These are phyloP conservation scores for Fraxinus latifolia DNA, from an alignment of 305 asterid genomes.

Conservation along the genomic window DNA sequence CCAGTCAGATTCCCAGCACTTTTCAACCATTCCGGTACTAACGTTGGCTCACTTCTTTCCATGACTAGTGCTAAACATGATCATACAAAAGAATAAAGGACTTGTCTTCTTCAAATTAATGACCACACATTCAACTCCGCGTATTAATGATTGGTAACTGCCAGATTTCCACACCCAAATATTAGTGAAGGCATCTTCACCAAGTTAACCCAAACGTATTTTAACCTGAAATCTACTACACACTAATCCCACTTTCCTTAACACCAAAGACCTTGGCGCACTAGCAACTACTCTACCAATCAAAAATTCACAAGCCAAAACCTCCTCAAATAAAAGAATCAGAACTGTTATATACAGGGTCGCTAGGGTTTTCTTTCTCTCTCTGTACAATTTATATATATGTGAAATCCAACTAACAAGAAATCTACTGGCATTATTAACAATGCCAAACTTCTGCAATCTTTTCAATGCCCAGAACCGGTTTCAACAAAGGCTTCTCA, in stretches of 20 bases:
- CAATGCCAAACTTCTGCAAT: background rate
- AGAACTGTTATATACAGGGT: background rate
- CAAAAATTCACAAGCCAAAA: background rate
- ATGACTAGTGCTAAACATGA: conserved; percentile 31
- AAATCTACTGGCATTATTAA: background rate
- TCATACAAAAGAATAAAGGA: conserved; percentile 13
- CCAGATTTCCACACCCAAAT: background rate
- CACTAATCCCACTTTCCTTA: background rate
- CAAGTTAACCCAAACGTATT: background rate
- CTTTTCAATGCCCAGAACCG: background rate
- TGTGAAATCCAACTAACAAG: conserved; percentile 8
- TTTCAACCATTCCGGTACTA: conserved; percentile 49
- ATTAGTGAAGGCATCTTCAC: background rate
- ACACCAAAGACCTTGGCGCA: background rate
- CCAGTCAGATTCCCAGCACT: conserved; percentile 31
- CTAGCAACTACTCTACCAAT: background rate
- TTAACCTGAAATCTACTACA: background rate
- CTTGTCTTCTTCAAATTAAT: conserved; percentile 11
- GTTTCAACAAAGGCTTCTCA: background rate
- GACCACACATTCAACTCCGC: background rate
- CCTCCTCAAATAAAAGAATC: conserved; percentile 19
- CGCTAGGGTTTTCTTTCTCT: conserved; percentile 8
- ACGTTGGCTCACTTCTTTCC: conserved; percentile 51
- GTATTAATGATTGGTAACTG: background rate
- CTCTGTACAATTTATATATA: conserved; percentile 8